Percentiles rank a stretch among this genome's conserved stretches.
These are phyloP conservation scores for Mycena kentingensis DNA, from an alignment of 768 basidiomycete species.

Conservation along the genomic window DNA sequence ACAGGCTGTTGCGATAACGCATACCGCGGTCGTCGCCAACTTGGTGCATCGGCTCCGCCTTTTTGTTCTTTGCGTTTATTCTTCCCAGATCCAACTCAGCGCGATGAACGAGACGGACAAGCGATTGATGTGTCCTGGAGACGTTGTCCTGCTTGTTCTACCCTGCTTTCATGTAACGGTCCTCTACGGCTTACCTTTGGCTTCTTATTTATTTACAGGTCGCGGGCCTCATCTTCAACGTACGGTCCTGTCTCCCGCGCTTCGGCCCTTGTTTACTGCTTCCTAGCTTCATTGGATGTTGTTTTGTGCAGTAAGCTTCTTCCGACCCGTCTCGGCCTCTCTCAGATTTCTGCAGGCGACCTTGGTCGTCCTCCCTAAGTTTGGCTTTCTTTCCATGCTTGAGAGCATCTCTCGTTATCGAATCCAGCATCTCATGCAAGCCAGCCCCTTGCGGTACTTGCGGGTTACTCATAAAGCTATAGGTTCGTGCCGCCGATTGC, in stretches of 20 bases:
- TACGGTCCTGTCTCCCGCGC: conserved; percentile 27
- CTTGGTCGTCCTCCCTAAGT: conserved; percentile 60
- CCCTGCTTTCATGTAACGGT: conserved; percentile 44
- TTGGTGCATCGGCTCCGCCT: conserved; percentile 49
- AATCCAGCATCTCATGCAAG: conserved; percentile 54
- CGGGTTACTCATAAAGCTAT: not conserved
- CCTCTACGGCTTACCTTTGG: no score
- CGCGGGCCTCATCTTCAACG: conserved; percentile 58
- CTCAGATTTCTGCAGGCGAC: conserved; percentile 40
- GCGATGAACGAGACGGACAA: conserved; percentile 27
- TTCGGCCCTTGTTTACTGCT: conserved; percentile 17
- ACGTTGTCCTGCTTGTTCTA: conserved; percentile 43
- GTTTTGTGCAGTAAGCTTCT: conserved; percentile 49
- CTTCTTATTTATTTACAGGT: no score
- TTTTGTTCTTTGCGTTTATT: conserved; percentile 30
- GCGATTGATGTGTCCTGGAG: conserved; percentile 43
- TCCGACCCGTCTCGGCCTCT: not conserved
- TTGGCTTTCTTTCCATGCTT: conserved; percentile 59
- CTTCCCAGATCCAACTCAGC: conserved; percentile 38
- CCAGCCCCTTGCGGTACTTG: not conserved
- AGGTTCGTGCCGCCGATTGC: conserved; percentile 60
- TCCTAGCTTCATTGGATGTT: conserved; percentile 56
- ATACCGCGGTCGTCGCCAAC: conserved; percentile 58
- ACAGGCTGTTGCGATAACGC: conserved; percentile 55
- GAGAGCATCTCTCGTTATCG: conserved; percentile 58